Evolutionary conservation across 139 green algal genomes (phyloP).

Genomic region (Coelastrella sp.): DNA sequence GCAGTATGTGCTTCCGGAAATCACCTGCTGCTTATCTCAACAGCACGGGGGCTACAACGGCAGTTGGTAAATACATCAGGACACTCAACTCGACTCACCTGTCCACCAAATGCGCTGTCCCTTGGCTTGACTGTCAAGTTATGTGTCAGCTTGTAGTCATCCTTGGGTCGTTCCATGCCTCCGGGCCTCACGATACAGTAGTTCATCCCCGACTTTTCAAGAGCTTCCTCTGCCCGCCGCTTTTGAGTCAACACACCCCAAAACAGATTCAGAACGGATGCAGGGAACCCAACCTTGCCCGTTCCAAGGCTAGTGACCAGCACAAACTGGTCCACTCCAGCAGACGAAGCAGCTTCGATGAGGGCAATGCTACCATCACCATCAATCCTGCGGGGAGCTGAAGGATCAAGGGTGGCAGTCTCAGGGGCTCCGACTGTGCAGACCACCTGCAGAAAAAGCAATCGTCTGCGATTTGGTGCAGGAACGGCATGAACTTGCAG

Average conservation of each 20-base stretch:
- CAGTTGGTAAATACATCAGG: too few relatives aligned
- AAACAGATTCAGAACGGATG: slow-evolving; percentile 87
- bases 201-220: slow-evolving; percentile 83
- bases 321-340: slow-evolving; percentile 84
- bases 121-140: slow-evolving; percentile 78
- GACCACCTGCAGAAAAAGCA: slow-evolving; percentile 69
- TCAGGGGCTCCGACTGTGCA: slow-evolving; percentile 84
- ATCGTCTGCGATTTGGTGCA: too few relatives aligned
- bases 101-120: slow-evolving; percentile 87
- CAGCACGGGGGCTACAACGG: too few relatives aligned
- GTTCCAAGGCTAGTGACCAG: slow-evolving; percentile 91
- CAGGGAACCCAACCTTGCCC: slow-evolving; percentile 76
- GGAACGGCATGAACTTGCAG: too few relatives aligned
- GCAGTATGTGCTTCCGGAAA: too few relatives aligned
- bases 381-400: slow-evolving; percentile 76
- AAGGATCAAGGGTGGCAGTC: slow-evolving; percentile 67
- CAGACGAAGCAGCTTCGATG: slow-evolving; percentile 69
- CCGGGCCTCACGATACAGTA: slow-evolving; percentile 93
- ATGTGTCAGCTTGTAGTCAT: slow-evolving; percentile 93
- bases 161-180: slow-evolving; percentile 91
- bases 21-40: too few relatives aligned
- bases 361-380: slow-evolving; percentile 80
- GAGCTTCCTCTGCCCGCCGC: slow-evolving; percentile 72
- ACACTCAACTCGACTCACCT: slow-evolving; percentile 79
- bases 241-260: slow-evolving; percentile 91